Percentiles rank a stretch among this genome's conserved stretches.
These are phyloP conservation scores for Pichia sp. DNA, from an alignment of 1,139 yeast species.

Conservation along the genomic window DNA sequence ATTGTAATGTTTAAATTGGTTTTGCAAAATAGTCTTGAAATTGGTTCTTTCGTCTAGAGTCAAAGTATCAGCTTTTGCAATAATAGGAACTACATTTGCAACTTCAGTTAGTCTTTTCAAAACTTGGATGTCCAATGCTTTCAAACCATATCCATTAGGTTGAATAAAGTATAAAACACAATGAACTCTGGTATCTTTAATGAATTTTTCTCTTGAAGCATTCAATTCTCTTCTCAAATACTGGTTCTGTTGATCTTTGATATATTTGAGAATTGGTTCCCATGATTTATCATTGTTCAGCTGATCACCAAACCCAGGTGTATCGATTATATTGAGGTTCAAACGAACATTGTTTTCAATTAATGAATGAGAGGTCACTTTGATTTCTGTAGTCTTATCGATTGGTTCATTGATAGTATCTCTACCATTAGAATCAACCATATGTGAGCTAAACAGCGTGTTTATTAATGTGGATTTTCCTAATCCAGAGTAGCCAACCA, in stretches of 20 bases:
- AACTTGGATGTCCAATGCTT: constrained; percentile 75
- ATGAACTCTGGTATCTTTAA: constrained; percentile 90
- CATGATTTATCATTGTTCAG: constrained; percentile 93
- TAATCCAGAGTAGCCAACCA: constrained; percentile 89
- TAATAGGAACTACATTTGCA: constrained; percentile 90
- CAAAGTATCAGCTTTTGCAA: constrained; percentile 86
- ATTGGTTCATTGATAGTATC: constrained; percentile 59
- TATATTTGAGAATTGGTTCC: constrained; percentile 93
- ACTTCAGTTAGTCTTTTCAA: constrained; percentile 81
- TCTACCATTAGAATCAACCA: constrained; percentile 71
- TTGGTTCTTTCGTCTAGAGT: constrained; percentile 77
- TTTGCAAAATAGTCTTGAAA: constrained; percentile 69
- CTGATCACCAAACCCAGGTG: constrained; percentile 98
- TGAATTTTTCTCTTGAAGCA: constrained; percentile 82
- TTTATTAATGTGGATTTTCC: constrained; percentile 91
- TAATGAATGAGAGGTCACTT: constrained; percentile 60
- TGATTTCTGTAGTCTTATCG: constrained; percentile 83
- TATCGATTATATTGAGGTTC: constrained; percentile 82
- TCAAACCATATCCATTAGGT: constrained; percentile 78
- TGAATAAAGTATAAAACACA: constrained; percentile 86
- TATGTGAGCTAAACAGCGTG: constrained; percentile 79
- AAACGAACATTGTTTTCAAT: constrained; percentile 83
- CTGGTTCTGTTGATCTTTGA: constrained; percentile 92
- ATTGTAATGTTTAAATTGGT: constrained; percentile 66
- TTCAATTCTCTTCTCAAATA: constrained; percentile 92